Conservation (phyloP, 495 filamentous ascomycete species). For the Aspergillus conjunctus region DNA sequence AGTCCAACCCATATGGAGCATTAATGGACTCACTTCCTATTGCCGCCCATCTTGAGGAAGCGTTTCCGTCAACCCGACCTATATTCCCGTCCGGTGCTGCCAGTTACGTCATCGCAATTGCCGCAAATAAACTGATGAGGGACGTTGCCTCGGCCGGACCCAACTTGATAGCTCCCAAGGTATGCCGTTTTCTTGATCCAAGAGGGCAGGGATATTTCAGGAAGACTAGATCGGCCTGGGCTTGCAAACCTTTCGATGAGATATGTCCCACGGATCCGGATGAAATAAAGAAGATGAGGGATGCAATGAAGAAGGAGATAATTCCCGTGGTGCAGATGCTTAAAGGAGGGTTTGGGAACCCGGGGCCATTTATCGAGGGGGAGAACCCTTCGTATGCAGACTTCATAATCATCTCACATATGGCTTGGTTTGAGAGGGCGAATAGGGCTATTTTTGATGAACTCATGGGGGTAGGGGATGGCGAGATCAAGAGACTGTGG, state of each 20-base stretch:
- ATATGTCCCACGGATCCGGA: conserved; percentile 25
- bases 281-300: conserved; percentile 8
- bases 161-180: conserved; percentile 17
- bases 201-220: conserved; percentile 37
- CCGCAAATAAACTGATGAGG: conserved; percentile 21
- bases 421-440: conserved; percentile 23
- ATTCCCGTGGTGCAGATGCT: conserved; percentile 23
- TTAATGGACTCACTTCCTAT: conserved; percentile 47
- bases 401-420: conserved; percentile 19
- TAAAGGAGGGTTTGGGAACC: conserved; percentile 22
- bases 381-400: conserved; percentile 27
- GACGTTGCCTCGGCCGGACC: not conserved
- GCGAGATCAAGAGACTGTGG: conserved; percentile 23
- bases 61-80: conserved; percentile 34
- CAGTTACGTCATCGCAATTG: conserved; percentile 27
- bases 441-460: conserved; percentile 20
- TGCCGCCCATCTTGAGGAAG: conserved; percentile 38
- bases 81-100: conserved; percentile 30
- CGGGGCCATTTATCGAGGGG: conserved; percentile 29
- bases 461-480: conserved; percentile 21
- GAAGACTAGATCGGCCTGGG: conserved; percentile 31
- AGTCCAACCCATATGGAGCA: conserved; percentile 30
- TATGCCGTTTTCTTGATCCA: conserved; percentile 31
- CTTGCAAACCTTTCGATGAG: conserved; percentile 37
- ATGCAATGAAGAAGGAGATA: conserved; percentile 20